Base-by-base conservation (phyloP, 306 rosid genomes). In the Gillenia trifoliata region DNA sequence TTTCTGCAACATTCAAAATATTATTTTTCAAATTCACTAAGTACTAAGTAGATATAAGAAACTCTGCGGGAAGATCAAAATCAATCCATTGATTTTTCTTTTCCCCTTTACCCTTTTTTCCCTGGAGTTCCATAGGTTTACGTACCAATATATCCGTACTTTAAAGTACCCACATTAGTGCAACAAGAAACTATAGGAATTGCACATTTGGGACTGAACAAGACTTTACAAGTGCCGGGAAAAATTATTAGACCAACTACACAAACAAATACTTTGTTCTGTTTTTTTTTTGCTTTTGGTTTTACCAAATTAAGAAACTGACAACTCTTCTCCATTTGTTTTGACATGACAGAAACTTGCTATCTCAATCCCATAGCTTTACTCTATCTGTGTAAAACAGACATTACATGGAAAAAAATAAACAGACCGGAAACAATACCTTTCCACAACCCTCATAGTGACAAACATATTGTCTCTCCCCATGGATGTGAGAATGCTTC, bases 401-500 rank as follows among this genome's bases (percentile, higher is more conserved):
- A 49, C 29, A 47, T 59, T 17, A 6, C 20, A 33, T 13, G n/a
- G 12, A 3, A 8, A 4, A 26, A 5, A 49, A 5, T 19, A 29
- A 13, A 62, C 68, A 47, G 11, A n/a, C 43, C 43, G 47, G 26
- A 28, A 33, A 65, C 17, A 68, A 55, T 87, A 95, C 98, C 97
- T 95, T 95, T 86, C 97, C 96, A 77, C 99, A 95, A 17, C 99
- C 99, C 34, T 89, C 92, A 33, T 89, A 90, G 74, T 85, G 96
- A 74, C 99, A 95, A 65, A 88, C 86, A 84, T 79, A 92, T 68
- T 92, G 99, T 75, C 93, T 90, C 87, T 92, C 99, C 74, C 96
- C 99, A 78, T 95, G 99, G 72, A 95, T 90, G 81, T 95, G 96
- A 77, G 99, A 90, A 71, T 95, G 99, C 86, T 95, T 95, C 87